These are phyloP conservation scores for Thymus mandschuricus DNA, from an alignment of 257 asterid genomes.

Conservation along the genomic window DNA sequence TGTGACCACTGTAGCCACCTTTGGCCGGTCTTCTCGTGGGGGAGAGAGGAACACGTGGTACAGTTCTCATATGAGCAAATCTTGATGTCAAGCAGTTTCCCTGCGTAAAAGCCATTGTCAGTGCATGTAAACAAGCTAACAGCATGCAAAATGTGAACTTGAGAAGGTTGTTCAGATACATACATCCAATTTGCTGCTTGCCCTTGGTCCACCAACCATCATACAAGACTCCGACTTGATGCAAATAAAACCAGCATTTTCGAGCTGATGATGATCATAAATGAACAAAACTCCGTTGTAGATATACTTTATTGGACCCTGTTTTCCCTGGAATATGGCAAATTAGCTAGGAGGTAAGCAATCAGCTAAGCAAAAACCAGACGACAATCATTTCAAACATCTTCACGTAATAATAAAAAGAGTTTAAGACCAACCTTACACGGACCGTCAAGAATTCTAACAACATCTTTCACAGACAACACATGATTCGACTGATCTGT, in stretches of 20 bases:
- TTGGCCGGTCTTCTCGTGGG: slow-evolving; percentile 77
- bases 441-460: slow-evolving; percentile 87
- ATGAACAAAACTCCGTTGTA: slow-evolving; percentile 73
- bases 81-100: slow-evolving; percentile 57
- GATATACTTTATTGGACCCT: slow-evolving; percentile 88
- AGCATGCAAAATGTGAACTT: slow-evolving; percentile 15
- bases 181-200: slow-evolving; percentile 73
- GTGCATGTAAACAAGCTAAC: slow-evolving; percentile 23
- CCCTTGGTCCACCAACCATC: slow-evolving; percentile 69
- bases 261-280: slow-evolving; percentile 88
- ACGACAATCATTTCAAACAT: slow-evolving; percentile 4
- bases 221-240: slow-evolving; percentile 79
- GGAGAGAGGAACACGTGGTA: slow-evolving; percentile 72
- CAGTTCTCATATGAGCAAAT: slow-evolving; percentile 58
- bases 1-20: slow-evolving; percentile 53
- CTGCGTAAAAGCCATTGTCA: slow-evolving; percentile 44
- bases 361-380: slow-evolving; percentile 10
- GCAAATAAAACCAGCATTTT: slow-evolving; percentile 94
- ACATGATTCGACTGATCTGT: slow-evolving; percentile 69
- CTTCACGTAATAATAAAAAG: slow-evolving; percentile 13
- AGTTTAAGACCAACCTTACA: slow-evolving; percentile 57
- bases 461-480: slow-evolving; percentile 82
- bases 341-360: slow-evolving; percentile 16
- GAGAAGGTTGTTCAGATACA: slow-evolving; percentile 30
- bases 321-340: slow-evolving; percentile 62